Evolutionary conservation across 2,329 filamentous ascomycete species (phyloP).

Genomic region (Stemphylium vesicarium): DNA sequence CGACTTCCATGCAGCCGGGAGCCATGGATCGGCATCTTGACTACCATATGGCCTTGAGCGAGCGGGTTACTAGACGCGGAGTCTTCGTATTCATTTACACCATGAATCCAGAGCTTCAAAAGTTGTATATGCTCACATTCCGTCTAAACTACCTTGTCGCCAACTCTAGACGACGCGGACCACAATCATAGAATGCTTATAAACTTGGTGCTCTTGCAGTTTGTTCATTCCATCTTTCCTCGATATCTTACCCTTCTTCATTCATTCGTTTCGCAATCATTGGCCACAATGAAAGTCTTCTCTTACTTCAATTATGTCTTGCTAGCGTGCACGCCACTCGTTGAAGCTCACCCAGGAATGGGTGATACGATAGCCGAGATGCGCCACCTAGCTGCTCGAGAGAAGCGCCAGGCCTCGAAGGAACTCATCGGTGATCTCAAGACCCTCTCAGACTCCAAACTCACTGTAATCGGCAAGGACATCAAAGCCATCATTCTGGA

Average conservation of each 20-base stretch:
- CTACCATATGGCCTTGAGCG: constrained; percentile 7
- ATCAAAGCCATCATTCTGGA: constrained; percentile 45
- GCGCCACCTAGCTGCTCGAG: constrained; percentile 22
- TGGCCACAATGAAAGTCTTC: constrained; percentile 12
- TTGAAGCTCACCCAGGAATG: constrained; percentile 41
- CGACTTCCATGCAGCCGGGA: constrained; percentile 18
- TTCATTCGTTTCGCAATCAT: not conserved
- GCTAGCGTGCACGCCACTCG: constrained; percentile 15
- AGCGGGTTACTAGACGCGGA: constrained; percentile 1
- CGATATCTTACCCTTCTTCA: not conserved
- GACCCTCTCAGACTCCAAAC: constrained; percentile 36
- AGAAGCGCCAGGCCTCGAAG: constrained; percentile 34
- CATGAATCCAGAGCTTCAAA: not conserved
- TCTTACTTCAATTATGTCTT: constrained; percentile 28
- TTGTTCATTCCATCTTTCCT: not conserved
- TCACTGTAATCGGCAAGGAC: constrained; percentile 42
- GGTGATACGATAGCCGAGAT: constrained; percentile 29
- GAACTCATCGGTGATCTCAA: constrained; percentile 46
- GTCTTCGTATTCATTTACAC: constrained; percentile 30
- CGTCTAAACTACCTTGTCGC: constrained; percentile 4
- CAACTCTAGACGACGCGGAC: too few species aligned
- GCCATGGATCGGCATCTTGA: not conserved
- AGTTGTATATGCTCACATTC: not conserved
- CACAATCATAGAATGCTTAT: not conserved
- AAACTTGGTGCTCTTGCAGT: not conserved